Conservation (phyloP, 1,284 basidiomycete species). For the Ganoderma resinaceum region DNA sequence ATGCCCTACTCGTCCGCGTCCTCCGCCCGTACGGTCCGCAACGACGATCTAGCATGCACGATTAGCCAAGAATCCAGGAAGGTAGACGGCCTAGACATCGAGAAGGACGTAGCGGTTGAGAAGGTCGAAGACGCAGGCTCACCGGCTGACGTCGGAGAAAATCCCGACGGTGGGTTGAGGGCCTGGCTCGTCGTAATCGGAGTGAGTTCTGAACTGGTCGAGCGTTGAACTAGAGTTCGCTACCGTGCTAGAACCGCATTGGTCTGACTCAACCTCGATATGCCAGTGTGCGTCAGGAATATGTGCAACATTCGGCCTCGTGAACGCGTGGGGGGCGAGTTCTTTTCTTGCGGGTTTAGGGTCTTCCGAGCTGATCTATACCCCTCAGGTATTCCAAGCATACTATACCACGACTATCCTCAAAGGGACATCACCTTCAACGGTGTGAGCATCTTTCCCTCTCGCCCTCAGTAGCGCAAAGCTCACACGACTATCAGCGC, state of each 20-base stretch:
- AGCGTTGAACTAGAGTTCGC: background rate
- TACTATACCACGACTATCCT: conserved; percentile 50
- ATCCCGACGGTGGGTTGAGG: conserved; percentile 48
- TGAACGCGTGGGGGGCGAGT: conserved; percentile 53
- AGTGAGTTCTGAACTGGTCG: conserved; percentile 41
- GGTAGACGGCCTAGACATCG: background rate
- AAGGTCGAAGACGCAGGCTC: background rate
- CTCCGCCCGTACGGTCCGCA: conserved; percentile 11
- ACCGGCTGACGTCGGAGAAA: conserved; percentile 5
- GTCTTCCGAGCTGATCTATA: background rate
- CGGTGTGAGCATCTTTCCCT: conserved; percentile 51
- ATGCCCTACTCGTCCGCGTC: conserved; percentile 7
- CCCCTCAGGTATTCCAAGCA: conserved; percentile 50
- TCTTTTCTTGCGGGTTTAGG: too few relatives aligned
- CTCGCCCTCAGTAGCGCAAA: conserved; percentile 6
- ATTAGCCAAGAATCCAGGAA: conserved; percentile 2
- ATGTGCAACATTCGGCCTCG: conserved; percentile 48
- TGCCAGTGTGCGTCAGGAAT: conserved; percentile 34
- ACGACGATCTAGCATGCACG: background rate
- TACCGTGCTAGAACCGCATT: background rate
- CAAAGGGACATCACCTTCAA: conserved; percentile 49
- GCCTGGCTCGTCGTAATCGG: conserved; percentile 50
- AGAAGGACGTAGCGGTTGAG: background rate
- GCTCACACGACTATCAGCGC: conserved; percentile 47
- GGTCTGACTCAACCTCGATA: background rate